Evolutionary conservation across 225 moss, liverwort and hornwort species (phyloP).

Genomic region (Sphagnum contortum): DNA sequence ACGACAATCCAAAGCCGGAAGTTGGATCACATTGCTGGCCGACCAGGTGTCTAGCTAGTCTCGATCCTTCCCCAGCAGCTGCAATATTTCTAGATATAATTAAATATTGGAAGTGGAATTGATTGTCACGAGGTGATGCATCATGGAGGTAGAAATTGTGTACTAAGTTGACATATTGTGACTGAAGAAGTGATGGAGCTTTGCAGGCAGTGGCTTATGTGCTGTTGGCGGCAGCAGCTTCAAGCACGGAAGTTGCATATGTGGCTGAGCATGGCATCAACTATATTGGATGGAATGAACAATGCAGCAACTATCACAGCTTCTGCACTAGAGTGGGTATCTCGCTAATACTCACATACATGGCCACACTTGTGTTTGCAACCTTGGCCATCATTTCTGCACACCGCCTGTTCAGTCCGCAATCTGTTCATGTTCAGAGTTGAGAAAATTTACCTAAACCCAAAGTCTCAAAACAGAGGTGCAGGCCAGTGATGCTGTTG

Average conservation of each 20-base stretch:
- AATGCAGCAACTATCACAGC: constrained; percentile 3
- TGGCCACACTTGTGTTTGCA: constrained; percentile 2
- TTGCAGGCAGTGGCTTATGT: constrained; percentile 6
- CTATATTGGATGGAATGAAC: constrained; percentile 6
- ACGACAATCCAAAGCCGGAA: background rate
- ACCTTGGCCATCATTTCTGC: constrained; percentile 1
- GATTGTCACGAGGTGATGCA: background rate
- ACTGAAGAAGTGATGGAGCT: background rate
- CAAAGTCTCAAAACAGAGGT: too few relatives aligned
- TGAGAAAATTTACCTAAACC: too few relatives aligned
- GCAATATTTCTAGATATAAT: background rate
- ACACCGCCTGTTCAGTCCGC: background rate
- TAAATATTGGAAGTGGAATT: background rate
- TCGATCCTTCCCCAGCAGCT: background rate
- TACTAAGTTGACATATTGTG: background rate
- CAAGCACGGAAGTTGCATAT: constrained; percentile 6
- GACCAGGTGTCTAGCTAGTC: constrained; percentile 5
- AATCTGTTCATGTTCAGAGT: background rate
- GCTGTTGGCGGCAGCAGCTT: constrained; percentile 7
- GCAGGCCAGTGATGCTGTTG: too few relatives aligned
- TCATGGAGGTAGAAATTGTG: background rate
- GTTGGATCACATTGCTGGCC: constrained; percentile 5
- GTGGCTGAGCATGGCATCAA: constrained; percentile 1
- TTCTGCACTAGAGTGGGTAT: constrained; percentile 6
- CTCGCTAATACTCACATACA: constrained; percentile 4